Evolutionary conservation across 2,329 filamentous ascomycete genomes (phyloP), one percentile per base, ranked within the genome.

Genomic region (Cucurbitaria berberidis): DNA sequence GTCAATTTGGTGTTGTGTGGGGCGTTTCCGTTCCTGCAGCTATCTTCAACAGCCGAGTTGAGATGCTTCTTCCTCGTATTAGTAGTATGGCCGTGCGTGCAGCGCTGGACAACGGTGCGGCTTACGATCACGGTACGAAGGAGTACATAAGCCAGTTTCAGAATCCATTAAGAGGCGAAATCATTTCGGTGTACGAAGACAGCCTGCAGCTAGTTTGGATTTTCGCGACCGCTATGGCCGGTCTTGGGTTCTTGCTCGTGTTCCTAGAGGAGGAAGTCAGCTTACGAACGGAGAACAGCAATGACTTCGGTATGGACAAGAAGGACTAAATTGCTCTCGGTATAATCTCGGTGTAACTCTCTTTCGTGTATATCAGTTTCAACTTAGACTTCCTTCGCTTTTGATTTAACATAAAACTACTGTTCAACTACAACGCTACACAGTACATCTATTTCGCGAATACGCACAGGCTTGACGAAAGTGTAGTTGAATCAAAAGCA

Each of bases 1-100:
- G 61, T 3, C 34, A 21, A 7, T 53, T 57, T 13, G 63, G 61
- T 3, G 21, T n/a, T 10, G 40, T 64, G 2, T 66, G 63, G 61
- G 60, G 63, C 11, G 45, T 57, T 10, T 30, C 55, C 1, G 49
- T 64, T 15, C 59, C 63, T 6, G 39, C 55, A 1, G 48, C 54
- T 1, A 51, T 64, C 11, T 66, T 64, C 42, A 61, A 61, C 41
- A 51, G 39, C 32, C 42, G 32, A 22, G 41, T 51, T 18, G 48
- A 55, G 8, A 39, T n/a, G 4, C 39, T 44, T 10, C 18, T 46
- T 3, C 27, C 26, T 2, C 41, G 41, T 13, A 49, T 62, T 49
- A 30, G 16, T n/a, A 48, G 51, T 21, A 26, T 3, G 5, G 40
- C 38, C 19, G 35, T 50, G 5, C 43, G 46, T 7, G 34, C 24